Conservation (phyloP, 1,139 yeast species). For the Nematodospora anomalae region DNA sequence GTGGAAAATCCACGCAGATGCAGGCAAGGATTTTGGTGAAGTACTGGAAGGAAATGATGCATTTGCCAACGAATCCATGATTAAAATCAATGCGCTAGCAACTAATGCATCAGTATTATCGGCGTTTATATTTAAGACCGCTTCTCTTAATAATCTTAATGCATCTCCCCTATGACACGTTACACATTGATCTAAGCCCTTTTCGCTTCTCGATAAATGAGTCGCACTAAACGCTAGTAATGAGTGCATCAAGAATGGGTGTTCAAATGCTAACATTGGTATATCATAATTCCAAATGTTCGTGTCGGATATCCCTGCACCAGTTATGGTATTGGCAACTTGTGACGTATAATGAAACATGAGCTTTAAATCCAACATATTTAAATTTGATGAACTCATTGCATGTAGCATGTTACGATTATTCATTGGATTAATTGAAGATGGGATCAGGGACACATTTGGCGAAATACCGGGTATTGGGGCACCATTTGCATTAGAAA, state of each 20-base stretch:
- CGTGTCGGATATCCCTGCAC: slow-evolving; percentile 86
- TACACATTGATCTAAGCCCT: slow-evolving; percentile 78
- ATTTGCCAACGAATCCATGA: slow-evolving; percentile 92
- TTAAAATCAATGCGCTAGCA: slow-evolving; percentile 83
- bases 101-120: slow-evolving; percentile 91
- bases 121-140: slow-evolving; percentile 76
- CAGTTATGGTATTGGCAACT: slow-evolving; percentile 84
- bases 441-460: slow-evolving; percentile 17
- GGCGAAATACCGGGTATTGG: slow-evolving; percentile 33
- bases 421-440: slow-evolving; percentile 10
- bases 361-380: slow-evolving; percentile 73
- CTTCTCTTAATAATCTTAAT: slow-evolving; percentile 73
- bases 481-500: slow-evolving; percentile 1
- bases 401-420: slow-evolving; percentile 17
- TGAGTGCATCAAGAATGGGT: slow-evolving; percentile 91
- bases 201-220: slow-evolving; percentile 74
- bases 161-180: slow-evolving; percentile 90
- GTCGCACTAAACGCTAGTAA: slow-evolving; percentile 89
- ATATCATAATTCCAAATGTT: slow-evolving; percentile 87
- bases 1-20: slow-evolving; percentile 95
- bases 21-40: slow-evolving; percentile 68
- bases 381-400: slow-evolving; percentile 38
- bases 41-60: slow-evolving; percentile 75
- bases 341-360: slow-evolving; percentile 86
- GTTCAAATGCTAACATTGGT: slow-evolving; percentile 83